Evolutionary conservation across 148 eudicot genomes (phyloP).

Genomic region (Camellia granthamiana): DNA sequence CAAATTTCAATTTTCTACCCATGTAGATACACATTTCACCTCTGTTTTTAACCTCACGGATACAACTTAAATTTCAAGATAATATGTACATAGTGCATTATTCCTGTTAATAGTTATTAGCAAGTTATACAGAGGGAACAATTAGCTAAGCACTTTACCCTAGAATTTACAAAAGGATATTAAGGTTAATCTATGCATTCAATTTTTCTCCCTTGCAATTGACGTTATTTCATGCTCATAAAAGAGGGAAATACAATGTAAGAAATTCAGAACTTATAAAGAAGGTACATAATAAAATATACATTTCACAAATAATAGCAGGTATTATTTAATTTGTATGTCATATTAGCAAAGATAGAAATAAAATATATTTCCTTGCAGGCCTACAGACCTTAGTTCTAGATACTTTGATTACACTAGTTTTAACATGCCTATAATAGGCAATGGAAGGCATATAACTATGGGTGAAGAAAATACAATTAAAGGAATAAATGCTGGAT

Average conservation of each 20-base stretch:
- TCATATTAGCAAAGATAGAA: not conserved
- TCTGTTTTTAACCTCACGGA: not conserved
- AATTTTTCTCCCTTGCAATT: not conserved
- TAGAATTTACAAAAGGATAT: not conserved
- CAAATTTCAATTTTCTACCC: not conserved
- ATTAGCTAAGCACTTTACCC: not conserved
- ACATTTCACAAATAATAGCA: not conserved
- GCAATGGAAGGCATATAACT: not conserved
- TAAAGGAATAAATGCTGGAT: not conserved
- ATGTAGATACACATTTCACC: not conserved
- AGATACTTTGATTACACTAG: not conserved
- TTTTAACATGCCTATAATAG: not conserved
- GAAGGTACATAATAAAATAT: not conserved
- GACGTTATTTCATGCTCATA: not conserved
- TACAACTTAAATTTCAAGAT: not conserved
- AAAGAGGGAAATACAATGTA: not conserved
- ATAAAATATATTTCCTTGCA: not conserved
- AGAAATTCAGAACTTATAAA: not conserved
- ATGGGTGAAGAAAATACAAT: not conserved
- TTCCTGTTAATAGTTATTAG: not conserved
- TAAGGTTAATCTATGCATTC: not conserved
- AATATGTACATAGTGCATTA: not conserved
- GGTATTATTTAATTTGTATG: not conserved
- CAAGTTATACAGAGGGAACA: not conserved
- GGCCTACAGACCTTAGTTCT: not conserved